Evolutionary conservation across 345 rosid genomes (phyloP).

Genomic region (Acer yangbiense): DNA sequence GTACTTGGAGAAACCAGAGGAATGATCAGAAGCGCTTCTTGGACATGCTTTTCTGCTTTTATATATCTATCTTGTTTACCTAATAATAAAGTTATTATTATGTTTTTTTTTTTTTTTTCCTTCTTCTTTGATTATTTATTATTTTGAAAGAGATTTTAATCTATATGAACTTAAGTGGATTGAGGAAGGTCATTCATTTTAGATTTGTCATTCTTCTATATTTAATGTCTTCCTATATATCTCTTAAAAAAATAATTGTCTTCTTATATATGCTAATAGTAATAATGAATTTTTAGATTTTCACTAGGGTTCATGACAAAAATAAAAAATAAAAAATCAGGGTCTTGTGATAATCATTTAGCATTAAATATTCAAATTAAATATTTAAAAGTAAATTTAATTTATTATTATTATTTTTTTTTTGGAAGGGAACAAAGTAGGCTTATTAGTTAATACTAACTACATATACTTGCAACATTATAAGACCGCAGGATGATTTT

Average conservation of each 20-base stretch:
- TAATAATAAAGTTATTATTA: neutral
- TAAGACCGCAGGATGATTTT: no score
- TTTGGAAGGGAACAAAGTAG: no score
- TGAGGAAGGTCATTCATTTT: neutral
- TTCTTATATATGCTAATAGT: neutral
- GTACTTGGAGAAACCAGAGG: conserved; percentile 37
- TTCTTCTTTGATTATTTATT: no score
- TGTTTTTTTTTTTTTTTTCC: no score
- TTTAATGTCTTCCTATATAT: no score
- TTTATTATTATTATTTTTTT: no score
- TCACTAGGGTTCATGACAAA: neutral
- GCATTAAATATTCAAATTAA: no score
- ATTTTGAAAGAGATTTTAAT: no score
- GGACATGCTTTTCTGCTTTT: neutral
- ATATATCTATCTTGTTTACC: neutral
- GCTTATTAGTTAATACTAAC: no score
- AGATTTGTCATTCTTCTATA: neutral
- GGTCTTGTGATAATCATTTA: neutral
- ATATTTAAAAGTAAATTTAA: no score
- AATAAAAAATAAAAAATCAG: no score
- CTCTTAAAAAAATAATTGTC: neutral
- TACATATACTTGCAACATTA: no score
- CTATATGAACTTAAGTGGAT: neutral
- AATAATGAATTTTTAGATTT: neutral
- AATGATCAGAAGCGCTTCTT: conserved; percentile 10